Conservation (phyloP, 2,329 filamentous ascomycete species). For the Stenocarpella maydis region DNA sequence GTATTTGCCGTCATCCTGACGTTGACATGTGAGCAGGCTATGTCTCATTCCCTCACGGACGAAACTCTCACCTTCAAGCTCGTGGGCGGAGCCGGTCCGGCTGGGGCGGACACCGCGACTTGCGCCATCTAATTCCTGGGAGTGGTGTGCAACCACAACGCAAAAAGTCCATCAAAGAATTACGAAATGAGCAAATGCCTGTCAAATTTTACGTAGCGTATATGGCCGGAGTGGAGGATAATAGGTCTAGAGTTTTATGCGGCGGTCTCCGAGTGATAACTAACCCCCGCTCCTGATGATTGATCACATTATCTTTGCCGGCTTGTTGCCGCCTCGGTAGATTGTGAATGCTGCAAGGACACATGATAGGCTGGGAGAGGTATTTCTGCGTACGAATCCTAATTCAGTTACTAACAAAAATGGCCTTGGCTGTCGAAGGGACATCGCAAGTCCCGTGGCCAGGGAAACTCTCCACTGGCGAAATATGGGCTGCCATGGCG, state of each 20-base stretch:
- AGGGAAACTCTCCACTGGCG: no score
- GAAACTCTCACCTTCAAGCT: not conserved
- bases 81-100: not conserved
- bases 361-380: not conserved
- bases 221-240: not conserved
- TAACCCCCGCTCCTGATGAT: constrained; percentile 1
- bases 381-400: no score
- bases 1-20: constrained; percentile 38
- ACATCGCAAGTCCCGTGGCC: no score
- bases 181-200: not conserved
- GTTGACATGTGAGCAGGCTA: not conserved
- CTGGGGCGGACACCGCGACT: not conserved
- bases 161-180: not conserved
- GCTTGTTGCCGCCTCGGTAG: not conserved
- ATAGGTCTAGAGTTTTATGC: no score
- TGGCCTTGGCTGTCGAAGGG: not conserved
- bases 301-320: constrained; percentile 17
- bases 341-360: not conserved
- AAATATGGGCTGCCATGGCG: no score
- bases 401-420: no score
- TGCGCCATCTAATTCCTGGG: constrained; percentile 4
- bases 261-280: not conserved
- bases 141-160: not conserved
- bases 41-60: not conserved
- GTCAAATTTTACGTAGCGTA: no score